A percentile compares a stretch with the other conserved stretches of the same genome.
These are phyloP conservation scores for Starmerella sp. DNA, from an alignment of 805 yeast species.

Conservation along the genomic window DNA sequence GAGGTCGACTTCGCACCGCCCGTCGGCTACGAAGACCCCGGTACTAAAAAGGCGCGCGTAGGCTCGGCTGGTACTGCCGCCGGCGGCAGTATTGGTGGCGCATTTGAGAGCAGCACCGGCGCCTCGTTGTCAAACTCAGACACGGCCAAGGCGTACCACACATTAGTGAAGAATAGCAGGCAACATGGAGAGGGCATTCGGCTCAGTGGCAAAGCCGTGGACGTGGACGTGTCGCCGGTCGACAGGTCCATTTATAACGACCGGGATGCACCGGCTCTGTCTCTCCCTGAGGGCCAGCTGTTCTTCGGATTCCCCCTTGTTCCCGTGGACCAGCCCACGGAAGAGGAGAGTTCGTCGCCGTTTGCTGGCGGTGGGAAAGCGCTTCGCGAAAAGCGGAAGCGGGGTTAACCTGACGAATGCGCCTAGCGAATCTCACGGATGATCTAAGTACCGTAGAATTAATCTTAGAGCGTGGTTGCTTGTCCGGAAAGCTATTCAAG, in stretches of 20 bases:
- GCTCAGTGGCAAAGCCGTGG: constrained; percentile 20
- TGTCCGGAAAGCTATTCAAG: too few relatives aligned
- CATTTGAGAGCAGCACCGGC: not conserved
- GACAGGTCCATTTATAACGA: constrained; percentile 19
- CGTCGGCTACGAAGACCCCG: constrained; percentile 79
- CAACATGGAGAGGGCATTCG: constrained; percentile 11
- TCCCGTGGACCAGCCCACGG: constrained; percentile 33
- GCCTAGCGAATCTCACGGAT: too few relatives aligned
- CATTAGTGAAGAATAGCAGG: not conserved
- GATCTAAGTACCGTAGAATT: too few relatives aligned
- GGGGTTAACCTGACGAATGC: constrained; percentile 25
- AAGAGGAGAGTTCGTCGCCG: constrained; percentile 24
- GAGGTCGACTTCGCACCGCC: constrained; percentile 99
- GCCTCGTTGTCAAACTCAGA: constrained; percentile 1
- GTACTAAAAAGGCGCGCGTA: constrained; percentile 7
- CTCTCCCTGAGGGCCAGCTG: constrained; percentile 71
- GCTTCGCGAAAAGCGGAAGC: constrained; percentile 55
- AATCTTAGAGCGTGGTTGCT: too few relatives aligned
- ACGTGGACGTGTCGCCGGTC: constrained; percentile 15
- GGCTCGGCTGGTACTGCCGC: constrained; percentile 3
- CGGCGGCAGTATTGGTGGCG: not conserved
- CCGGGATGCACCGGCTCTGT: constrained; percentile 49
- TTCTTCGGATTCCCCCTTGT: constrained; percentile 86
- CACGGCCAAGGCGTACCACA: constrained; percentile 7
- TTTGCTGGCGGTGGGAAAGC: constrained; percentile 67